Conservation (phyloP, 164 flowering plant species). For the Chimonanthus praecox region DNA sequence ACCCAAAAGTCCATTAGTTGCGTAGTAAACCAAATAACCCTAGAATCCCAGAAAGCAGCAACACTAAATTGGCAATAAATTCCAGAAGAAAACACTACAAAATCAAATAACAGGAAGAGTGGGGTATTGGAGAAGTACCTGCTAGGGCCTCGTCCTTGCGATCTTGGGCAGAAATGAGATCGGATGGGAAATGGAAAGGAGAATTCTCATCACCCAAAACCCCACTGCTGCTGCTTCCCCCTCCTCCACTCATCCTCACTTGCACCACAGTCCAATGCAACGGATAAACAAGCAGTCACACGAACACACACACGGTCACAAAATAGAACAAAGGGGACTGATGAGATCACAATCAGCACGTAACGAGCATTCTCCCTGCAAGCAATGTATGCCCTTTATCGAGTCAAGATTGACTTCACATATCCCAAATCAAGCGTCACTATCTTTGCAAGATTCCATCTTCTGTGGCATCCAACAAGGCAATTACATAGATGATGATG, state of each 20-base stretch:
- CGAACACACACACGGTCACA: too few species aligned
- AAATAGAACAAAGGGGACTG: too few species aligned
- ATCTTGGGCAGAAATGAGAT: slow-evolving; percentile 48
- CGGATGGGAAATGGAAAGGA: slow-evolving; percentile 34
- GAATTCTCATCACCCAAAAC: slow-evolving; percentile 31
- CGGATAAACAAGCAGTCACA: too few species aligned
- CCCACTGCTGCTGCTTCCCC: slow-evolving; percentile 19
- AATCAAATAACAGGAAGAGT: neutral
- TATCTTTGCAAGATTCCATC: too few species aligned
- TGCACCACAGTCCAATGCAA: neutral
- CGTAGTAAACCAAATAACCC: neutral
- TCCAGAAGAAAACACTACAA: neutral
- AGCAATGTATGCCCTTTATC: too few species aligned
- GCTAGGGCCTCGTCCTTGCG: slow-evolving; percentile 64
- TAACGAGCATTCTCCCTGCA: too few species aligned
- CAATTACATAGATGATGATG: too few species aligned
- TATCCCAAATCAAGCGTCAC: too few species aligned
- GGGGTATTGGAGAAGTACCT: slow-evolving; percentile 24
- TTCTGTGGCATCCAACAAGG: too few species aligned
- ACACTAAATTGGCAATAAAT: neutral
- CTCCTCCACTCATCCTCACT: neutral
- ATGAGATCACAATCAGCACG: too few species aligned
- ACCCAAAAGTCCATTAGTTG: too few species aligned
- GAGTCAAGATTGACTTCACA: too few species aligned
- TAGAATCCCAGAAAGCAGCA: neutral